Evolutionary conservation across 2,329 filamentous ascomycete species (phyloP), one percentile per base, ranked within the genome.

Genomic region (Diplodia seriata): DNA sequence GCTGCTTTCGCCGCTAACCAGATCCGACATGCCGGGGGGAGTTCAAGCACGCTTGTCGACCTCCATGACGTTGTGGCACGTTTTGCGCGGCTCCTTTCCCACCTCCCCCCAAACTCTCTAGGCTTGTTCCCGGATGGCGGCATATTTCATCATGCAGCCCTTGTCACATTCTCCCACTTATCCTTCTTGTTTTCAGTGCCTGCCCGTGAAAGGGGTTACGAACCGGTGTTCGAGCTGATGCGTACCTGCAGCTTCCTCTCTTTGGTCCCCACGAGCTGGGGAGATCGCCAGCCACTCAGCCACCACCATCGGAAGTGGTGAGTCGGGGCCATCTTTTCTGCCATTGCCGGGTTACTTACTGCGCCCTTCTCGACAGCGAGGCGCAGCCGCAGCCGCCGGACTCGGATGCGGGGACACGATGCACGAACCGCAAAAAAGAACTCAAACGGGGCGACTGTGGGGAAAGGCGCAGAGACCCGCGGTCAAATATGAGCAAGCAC

Each of bases 131-230:
- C 55, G 8, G 23, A n/a, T 26, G 1, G 9, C 23, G 36, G 23
- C 18, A 51, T 49, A 26, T 31, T 38, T 63, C 47, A 63, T 51
- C 47, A 63, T 51, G 47, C 31, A 51, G 59, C 26, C 59, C 29
- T 33, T 23, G 36, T 51, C 59, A 51, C n/a, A 63, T 51, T 38
- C 29, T 33, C 15, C n/a, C 18, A 8, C 15, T 18, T 14, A 9
- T 26, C 18, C 15, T 18, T 14, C 3, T 26, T 11, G 15, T 20
- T 47, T 20, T 20, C 43, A 47, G 12, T 43, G 26, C 55, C 20
- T 31, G 43, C 40, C 38, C 26, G 36, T 43, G 26, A 15, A 14
- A 11, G 43, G 43, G n/a, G 18, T 20, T 15, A 23, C 57, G 15
- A 47, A 26, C 26, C 15, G 23, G 43, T 36, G 40, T 49, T 29